Evolutionary conservation across 371 early-diverging fungal species (phyloP), one percentile per base, ranked within the genome.

Genomic region (Choanephora cucurbitarum): DNA sequence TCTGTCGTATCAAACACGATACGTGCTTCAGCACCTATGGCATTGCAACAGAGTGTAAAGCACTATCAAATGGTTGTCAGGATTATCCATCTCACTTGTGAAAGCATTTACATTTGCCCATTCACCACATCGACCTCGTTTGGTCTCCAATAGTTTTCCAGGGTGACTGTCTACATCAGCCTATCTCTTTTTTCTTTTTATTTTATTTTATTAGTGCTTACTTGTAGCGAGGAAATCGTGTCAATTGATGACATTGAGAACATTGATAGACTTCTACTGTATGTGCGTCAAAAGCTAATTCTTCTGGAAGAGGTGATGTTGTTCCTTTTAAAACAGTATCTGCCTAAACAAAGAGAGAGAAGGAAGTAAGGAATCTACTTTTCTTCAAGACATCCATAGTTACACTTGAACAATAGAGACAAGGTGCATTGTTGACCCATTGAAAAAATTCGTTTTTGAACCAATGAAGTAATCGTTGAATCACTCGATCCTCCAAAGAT

Each of bases 41-140:
- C 77, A 17, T 80, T 69, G 58, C 82, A 83, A 53, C 82, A 84
- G 1, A 88, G 66, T 1, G 83, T 78, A 60, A 91, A 91, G 54
- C 80, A 79, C 84, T 83, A 55, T 5, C n/a, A n/a, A n/a, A n/a
- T n/a, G n/a, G n/a, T n/a, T n/a, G n/a, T n/a, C n/a, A n/a, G n/a
- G n/a, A n/a, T n/a, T n/a, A n/a, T n/a, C n/a, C n/a, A n/a, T n/a
- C n/a, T n/a, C n/a, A n/a, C n/a, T n/a, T n/a, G n/a, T n/a, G n/a
- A n/a, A n/a, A n/a, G n/a, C n/a, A n/a, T n/a, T 57, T 70, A 85
- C 82, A 57, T 88, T 88, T 5, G 90, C 90, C 89, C 88, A 91
- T 57, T 91, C 91, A 8, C 91, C 91, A 60, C 91, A 91, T 46
- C 91, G 75, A 11, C 90, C 88, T 31, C 72, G 61, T 41, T 83